Evolutionary conservation across 1,139 yeast species (phyloP).

Genomic region (Sugiyamaella pinicola): DNA sequence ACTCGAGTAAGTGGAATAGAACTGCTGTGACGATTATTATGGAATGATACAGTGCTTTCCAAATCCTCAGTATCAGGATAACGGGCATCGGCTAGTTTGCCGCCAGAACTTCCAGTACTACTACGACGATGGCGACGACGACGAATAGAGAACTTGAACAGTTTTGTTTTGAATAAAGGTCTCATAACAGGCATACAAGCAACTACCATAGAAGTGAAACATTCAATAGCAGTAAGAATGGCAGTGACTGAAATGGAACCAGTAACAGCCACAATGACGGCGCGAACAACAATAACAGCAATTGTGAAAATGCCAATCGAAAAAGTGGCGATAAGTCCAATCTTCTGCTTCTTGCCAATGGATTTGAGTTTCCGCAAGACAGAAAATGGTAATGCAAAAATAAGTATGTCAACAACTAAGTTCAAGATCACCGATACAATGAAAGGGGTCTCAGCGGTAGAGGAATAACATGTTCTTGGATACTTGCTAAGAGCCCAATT

Average conservation of each 20-base stretch:
- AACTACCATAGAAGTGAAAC: conserved; percentile 38
- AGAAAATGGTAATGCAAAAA: conserved; percentile 39
- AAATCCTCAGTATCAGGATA: conserved; percentile 16
- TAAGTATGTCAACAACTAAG: conserved; percentile 35
- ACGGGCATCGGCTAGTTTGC: conserved; percentile 7
- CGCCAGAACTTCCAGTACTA: conserved; percentile 8
- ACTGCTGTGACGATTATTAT: conserved; percentile 2
- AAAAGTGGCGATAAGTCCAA: conserved; percentile 37
- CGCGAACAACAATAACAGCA: conserved; percentile 35
- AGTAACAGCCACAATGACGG: conserved; percentile 31
- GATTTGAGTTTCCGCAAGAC: conserved; percentile 32
- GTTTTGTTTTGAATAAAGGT: conserved; percentile 27
- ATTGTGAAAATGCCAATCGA: conserved; percentile 39
- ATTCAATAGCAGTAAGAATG: conserved; percentile 38
- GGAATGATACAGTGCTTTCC: conserved; percentile 17
- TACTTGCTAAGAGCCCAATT: conserved; percentile 36
- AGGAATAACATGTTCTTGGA: conserved; percentile 35
- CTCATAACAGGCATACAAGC: conserved; percentile 39
- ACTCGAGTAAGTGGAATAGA: conserved; percentile 5
- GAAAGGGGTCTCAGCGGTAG: conserved; percentile 37
- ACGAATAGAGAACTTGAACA: background rate
- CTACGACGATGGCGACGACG: conserved; percentile 1
- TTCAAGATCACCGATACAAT: conserved; percentile 36
- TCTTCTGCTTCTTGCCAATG: conserved; percentile 31
- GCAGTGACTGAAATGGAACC: conserved; percentile 35